These are phyloP conservation scores for Auriculariales sp. DNA, from an alignment of 768 basidiomycete species.

Conservation along the genomic window DNA sequence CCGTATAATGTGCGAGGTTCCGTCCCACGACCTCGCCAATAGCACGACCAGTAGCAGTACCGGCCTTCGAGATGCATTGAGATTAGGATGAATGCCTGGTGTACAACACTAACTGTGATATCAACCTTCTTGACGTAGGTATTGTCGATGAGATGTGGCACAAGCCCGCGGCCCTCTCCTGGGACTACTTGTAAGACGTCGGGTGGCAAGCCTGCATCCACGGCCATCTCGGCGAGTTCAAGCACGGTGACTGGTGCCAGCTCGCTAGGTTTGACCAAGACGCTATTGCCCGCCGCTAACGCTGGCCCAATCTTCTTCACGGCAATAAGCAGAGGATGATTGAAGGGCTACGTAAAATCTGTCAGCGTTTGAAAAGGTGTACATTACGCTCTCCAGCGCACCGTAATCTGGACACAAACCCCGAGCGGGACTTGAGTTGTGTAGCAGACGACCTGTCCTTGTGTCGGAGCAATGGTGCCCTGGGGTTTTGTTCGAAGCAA, in stretches of 20 bases:
- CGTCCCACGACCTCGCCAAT: constrained; percentile 59
- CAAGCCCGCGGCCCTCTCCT: constrained; percentile 52
- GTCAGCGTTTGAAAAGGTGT: background rate
- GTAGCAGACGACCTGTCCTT: constrained; percentile 67
- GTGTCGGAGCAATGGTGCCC: constrained; percentile 56
- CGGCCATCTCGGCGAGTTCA: constrained; percentile 54
- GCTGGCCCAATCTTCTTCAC: constrained; percentile 82
- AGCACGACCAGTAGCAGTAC: constrained; percentile 61
- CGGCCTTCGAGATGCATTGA: constrained; percentile 33
- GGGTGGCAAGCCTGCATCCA: constrained; percentile 57
- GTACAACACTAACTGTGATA: constrained; percentile 43
- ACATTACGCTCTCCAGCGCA: constrained; percentile 16
- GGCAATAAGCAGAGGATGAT: constrained; percentile 79
- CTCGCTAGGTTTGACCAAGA: constrained; percentile 28
- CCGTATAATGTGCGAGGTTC: constrained; percentile 64
- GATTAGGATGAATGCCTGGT: background rate
- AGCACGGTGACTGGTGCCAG: constrained; percentile 68
- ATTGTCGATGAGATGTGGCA: constrained; percentile 49
- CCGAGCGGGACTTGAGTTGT: constrained; percentile 70
- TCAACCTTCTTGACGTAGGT: constrained; percentile 67
- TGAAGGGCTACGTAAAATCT: constrained; percentile 47
- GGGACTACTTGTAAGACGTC: constrained; percentile 64
- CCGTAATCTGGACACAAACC: constrained; percentile 82
- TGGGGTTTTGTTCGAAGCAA: constrained; percentile 54
- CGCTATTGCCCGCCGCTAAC: constrained; percentile 70